phyloP scores from a whole-genome alignment of 2,329 filamentous ascomycete species.

The Alternaria metachromatica region DNA sequence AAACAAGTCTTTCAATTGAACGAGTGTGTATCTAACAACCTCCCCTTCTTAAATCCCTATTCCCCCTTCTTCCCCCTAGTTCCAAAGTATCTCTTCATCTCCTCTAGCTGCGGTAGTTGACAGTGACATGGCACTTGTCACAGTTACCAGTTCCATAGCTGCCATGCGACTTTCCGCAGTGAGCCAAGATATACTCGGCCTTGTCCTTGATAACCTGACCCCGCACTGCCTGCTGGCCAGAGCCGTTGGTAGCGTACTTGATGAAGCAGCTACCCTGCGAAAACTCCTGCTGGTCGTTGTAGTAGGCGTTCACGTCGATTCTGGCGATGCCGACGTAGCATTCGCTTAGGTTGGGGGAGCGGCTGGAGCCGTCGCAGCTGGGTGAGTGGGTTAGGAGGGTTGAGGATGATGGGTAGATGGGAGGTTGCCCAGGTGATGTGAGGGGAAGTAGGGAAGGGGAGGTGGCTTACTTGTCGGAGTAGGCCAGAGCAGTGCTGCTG shows the following conservation, averaged over 20 bases:
- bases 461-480: background rate
- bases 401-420: no score
- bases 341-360: background rate
- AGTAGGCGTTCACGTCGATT: background rate
- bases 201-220: background rate
- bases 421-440: no score
- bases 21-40: background rate
- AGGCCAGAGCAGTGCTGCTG: background rate
- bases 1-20: background rate
- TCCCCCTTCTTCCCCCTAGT: background rate
- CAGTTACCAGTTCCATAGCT: background rate
- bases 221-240: background rate
- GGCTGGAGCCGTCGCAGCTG: background rate
- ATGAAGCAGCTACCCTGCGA: background rate
- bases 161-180: background rate
- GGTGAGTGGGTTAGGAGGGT: background rate
- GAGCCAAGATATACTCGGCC: background rate
- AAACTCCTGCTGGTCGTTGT: background rate
- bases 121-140: background rate
- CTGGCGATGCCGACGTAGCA: background rate
- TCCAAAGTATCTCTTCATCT: background rate
- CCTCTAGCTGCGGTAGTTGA: background rate
- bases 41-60: fast-evolving
- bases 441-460: background rate
- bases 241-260: background rate